Evolutionary conservation across 164 flowering plant species (phyloP), one percentile per base, ranked within the genome.

Genomic region (Paratinospora sagittata): DNA sequence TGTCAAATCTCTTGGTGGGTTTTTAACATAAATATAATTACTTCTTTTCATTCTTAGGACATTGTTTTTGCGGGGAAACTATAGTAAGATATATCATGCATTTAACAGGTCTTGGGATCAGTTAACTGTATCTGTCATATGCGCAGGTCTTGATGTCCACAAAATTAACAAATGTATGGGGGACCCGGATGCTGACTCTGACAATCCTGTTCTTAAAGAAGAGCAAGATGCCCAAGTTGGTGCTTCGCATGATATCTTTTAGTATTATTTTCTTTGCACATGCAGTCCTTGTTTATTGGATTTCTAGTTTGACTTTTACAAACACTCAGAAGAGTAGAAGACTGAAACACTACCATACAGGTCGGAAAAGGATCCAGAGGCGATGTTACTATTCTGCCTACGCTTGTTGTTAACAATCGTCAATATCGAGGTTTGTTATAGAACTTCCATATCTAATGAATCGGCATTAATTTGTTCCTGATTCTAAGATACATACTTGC

Each of bases 191-290:
- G 93, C 94, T 23, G 93, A 95, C 78, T 70, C 88, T 72, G 96
- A 92, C 14, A 91, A 95, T 80, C 84, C 93, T 68, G 84, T 95
- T 75, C 78, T 95, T 73, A 93, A 95, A 81, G 91, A 88, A 81
- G 99, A 95, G 81, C 99, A 95, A 85, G 92, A 95, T 82, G 98
- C 99, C 55, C 98, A 95, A 70, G 99, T 95, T 79, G 72, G 66
- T 49, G 9, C 37, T 34, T 34, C 36, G 17, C 61, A 6, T 55
- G n/a, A 55, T 55, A 19, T 19, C 21, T 19, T 21, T n/a, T 55
- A 19, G 10, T 21, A n/a, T 7, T 8, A 55, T 55, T n/a, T 55
- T 21, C 61, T 55, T 55, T 19, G 41, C 41, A 36, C 21, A 9
- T n/a, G 33, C 68, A 37, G 26, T 69, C 14, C 36, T 64, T 65